These are phyloP conservation scores for Sedum album DNA, from an alignment of 164 flowering plant species.

Conservation along the genomic window DNA sequence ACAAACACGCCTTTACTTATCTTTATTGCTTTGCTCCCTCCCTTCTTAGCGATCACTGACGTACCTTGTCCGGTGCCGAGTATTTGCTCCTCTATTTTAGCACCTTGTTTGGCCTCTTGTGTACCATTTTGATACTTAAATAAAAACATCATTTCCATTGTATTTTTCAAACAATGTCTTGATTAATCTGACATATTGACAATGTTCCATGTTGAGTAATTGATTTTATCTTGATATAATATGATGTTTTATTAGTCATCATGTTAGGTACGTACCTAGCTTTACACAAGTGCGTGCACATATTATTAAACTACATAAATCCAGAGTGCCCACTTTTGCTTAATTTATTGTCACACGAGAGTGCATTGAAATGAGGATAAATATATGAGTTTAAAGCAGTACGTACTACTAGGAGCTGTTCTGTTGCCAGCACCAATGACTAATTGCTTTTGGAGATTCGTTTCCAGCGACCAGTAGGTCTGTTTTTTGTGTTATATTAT, in stretches of 20 bases:
- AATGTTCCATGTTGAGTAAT: no score
- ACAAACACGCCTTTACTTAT: slow-evolving; percentile 1
- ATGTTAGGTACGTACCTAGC: background rate
- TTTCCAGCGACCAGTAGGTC: background rate
- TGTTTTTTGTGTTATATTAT: no score
- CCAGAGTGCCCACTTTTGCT: background rate
- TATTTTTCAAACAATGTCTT: no score
- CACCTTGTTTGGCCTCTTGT: background rate
- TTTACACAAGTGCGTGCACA: slow-evolving; percentile 3
- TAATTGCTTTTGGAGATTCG: background rate
- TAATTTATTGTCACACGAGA: background rate
- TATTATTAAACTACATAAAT: background rate
- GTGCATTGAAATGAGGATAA: background rate
- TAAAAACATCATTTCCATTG: background rate
- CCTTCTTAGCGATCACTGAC: background rate
- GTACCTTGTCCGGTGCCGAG: background rate
- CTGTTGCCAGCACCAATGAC: background rate
- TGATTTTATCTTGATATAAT: no score
- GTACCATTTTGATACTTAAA: background rate
- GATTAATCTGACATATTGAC: no score
- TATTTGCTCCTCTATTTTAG: no score
- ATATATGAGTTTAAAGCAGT: background rate
- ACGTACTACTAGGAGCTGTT: background rate
- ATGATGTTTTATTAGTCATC: no score
- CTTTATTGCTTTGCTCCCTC: background rate